Percentiles rank a stretch among this genome's conserved stretches.
Evolutionary conservation across 148 eudicot species (phyloP).

Genomic region (Vaccinium macrocarpon): DNA sequence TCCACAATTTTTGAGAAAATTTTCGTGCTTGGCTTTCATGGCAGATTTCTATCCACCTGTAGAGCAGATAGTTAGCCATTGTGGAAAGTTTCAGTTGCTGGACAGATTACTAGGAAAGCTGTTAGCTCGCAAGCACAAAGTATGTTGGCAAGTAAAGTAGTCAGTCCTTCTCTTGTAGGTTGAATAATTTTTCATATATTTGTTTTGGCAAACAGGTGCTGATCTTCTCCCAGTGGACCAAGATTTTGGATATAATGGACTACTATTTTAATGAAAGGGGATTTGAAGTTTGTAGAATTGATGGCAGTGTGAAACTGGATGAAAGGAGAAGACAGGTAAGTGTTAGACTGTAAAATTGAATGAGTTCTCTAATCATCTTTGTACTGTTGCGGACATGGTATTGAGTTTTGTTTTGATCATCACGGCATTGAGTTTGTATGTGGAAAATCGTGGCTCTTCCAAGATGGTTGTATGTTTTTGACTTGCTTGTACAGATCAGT

Average conservation of each 20-base stretch:
- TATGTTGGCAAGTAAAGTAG: constrained; percentile 24
- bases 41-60: constrained; percentile 84
- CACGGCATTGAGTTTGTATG: neutral
- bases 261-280: constrained; percentile 88
- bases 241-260: constrained; percentile 81
- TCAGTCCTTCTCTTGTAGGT: neutral
- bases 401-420: neutral
- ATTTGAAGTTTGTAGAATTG: constrained; percentile 83
- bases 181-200: neutral
- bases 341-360: neutral
- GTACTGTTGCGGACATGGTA: neutral
- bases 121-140: constrained; percentile 81
- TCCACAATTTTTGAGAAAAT: constrained; percentile 11
- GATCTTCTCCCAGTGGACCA: constrained; percentile 96
- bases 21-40: constrained; percentile 12
- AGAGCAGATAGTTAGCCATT: constrained; percentile 81
- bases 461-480: neutral
- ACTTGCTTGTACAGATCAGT: neutral
- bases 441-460: neutral
- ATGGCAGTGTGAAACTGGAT: constrained; percentile 79
- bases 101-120: constrained; percentile 69
- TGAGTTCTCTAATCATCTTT: neutral
- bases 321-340: constrained; percentile 82
- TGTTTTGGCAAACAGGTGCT: constrained; percentile 55
- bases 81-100: constrained; percentile 86